These are phyloP conservation scores for Hygrophila difformis DNA, from an alignment of 257 asterid species.

Conservation along the genomic window DNA sequence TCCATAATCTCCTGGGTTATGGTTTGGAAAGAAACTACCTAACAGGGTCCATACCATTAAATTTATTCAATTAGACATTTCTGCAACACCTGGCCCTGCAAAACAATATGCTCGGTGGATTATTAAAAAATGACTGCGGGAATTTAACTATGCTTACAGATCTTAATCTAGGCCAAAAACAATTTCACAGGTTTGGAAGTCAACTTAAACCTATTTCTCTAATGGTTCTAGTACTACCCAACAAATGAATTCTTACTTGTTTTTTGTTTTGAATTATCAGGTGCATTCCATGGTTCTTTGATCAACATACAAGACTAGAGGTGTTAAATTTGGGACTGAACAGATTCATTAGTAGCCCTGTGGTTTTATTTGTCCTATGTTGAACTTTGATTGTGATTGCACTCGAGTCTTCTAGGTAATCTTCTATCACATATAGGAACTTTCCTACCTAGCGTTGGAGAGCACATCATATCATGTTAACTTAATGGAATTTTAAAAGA, in stretches of 20 bases:
- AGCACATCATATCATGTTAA: too few relatives aligned
- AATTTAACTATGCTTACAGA: not conserved
- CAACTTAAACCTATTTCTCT: too few relatives aligned
- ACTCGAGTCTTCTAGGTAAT: slow-evolving; percentile 8
- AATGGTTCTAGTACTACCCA: too few relatives aligned
- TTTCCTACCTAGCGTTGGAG: slow-evolving; percentile 13
- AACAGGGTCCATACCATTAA: too few relatives aligned
- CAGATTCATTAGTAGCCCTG: slow-evolving; percentile 1
- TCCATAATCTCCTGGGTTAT: too few relatives aligned
- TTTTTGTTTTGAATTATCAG: not conserved
- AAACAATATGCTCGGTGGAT: not conserved
- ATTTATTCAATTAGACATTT: not conserved
- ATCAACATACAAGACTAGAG: not conserved
- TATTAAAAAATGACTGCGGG: not conserved
- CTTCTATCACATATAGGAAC: slow-evolving; percentile 18
- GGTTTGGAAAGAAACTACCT: too few relatives aligned
- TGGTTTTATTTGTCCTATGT: slow-evolving; percentile 12
- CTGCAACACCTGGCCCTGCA: not conserved
- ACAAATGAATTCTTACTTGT: too few relatives aligned
- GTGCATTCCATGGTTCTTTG: not conserved
- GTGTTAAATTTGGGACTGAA: not conserved
- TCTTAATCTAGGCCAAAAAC: not conserved
- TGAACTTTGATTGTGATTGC: not conserved
- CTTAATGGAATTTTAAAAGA: too few relatives aligned
- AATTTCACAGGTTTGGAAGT: not conserved